phyloP scores from a whole-genome alignment of 345 rosid genomes.

The Sisymbrium altissimum region DNA sequence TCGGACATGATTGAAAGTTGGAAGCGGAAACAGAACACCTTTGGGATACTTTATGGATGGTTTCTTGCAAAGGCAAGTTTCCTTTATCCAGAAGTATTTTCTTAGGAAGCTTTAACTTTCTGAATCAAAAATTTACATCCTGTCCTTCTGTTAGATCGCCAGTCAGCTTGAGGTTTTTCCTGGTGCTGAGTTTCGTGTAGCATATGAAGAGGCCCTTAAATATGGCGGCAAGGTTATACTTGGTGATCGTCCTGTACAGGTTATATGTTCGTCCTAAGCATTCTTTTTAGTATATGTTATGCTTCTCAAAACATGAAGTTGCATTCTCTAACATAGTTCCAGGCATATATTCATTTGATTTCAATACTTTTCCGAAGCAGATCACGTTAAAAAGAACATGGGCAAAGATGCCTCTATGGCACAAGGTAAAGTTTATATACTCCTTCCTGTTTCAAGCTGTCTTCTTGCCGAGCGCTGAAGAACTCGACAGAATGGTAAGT shows the following conservation, averaged over 20 bases:
- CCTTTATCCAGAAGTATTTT: neutral
- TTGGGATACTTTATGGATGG: conserved; percentile 92
- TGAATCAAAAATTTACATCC: conserved; percentile 5
- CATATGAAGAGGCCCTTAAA: conserved; percentile 86
- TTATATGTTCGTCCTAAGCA: conserved; percentile 19
- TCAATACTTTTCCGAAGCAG: conserved; percentile 42
- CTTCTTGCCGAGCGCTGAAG: conserved; percentile 84
- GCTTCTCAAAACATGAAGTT: neutral
- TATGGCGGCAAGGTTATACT: conserved; percentile 90
- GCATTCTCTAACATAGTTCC: neutral
- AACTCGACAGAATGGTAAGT: conserved; percentile 80
- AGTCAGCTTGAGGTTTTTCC: conserved; percentile 88
- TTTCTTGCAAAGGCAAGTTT: conserved; percentile 87
- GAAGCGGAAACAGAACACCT: conserved; percentile 83
- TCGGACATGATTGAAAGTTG: conserved; percentile 90
- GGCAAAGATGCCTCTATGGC: conserved; percentile 96
- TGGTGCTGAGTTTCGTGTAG: conserved; percentile 96
- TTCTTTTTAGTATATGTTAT: neutral
- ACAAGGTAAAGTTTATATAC: conserved; percentile 69
- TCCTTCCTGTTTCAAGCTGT: conserved; percentile 81
- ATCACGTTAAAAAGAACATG: conserved; percentile 79
- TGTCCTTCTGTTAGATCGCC: conserved; percentile 60
- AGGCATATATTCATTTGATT: conserved; percentile 8
- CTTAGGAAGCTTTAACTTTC: neutral
- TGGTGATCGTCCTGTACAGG: conserved; percentile 99